A percentile compares a stretch with the other conserved stretches of the same genome.
Conservation (phyloP, 164 flowering plant species). For the Dillenia suffruticosa region DNA sequence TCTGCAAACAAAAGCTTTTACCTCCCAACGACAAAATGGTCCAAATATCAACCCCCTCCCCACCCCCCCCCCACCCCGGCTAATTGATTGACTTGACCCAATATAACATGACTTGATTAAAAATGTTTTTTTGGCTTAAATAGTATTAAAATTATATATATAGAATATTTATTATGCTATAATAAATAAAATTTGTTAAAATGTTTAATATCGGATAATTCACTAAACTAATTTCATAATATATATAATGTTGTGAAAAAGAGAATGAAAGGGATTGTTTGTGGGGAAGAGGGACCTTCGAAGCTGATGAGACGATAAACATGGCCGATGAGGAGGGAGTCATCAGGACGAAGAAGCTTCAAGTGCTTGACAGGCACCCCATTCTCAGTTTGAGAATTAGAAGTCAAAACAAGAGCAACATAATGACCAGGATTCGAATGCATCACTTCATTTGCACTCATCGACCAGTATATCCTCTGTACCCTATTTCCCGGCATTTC, state of each 20-base stretch:
- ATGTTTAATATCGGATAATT: no score
- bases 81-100: no score
- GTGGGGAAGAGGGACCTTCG: conserved; percentile 40
- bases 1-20: conserved; percentile 30
- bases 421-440: conserved; percentile 68
- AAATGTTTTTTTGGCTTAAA: not conserved
- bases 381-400: conserved; percentile 26
- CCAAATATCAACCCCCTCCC: no score
- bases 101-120: no score
- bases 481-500: conserved; percentile 47
- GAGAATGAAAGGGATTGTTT: not conserved
- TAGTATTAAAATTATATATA: not conserved
- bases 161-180: not conserved
- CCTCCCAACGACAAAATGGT: no score
- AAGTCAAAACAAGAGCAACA: conserved; percentile 44
- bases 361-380: conserved; percentile 47
- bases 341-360: conserved; percentile 74
- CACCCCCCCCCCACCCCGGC: no score
- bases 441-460: conserved; percentile 63
- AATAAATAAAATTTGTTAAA: no score
- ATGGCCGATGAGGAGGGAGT: conserved; percentile 58
- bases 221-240: not conserved
- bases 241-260: not conserved
- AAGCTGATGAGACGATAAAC: conserved; percentile 75
- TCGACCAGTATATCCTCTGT: conserved; percentile 55